These are phyloP conservation scores for Dunaliella salina DNA, from an alignment of 163 green algal species.

Conservation along the genomic window DNA sequence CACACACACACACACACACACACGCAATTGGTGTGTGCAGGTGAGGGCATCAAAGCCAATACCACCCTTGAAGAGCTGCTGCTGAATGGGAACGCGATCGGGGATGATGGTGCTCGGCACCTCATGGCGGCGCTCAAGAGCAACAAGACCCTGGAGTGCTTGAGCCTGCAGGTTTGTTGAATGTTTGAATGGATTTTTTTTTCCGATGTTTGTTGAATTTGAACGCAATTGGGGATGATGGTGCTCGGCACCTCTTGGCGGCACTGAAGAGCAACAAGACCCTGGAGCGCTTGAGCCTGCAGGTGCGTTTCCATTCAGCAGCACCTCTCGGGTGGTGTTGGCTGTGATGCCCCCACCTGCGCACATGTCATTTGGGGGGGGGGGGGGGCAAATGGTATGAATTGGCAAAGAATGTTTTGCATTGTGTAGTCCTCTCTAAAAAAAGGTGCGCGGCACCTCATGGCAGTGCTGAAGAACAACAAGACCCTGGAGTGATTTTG, in stretches of 20 bases:
- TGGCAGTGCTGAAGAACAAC: slow-evolving; percentile 55
- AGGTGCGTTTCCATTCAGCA: too few species aligned
- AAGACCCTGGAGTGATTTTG: slow-evolving; percentile 54
- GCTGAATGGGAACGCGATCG: slow-evolving; percentile 59
- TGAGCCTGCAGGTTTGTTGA: slow-evolving; percentile 46
- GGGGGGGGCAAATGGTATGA: too few species aligned
- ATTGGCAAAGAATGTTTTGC: too few species aligned
- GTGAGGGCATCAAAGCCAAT: slow-evolving; percentile 46
- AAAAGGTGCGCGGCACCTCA: slow-evolving; percentile 57
- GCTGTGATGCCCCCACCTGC: too few species aligned
- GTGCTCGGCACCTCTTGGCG: slow-evolving; percentile 55
- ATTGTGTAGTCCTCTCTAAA: too few species aligned
- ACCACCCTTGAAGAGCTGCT: slow-evolving; percentile 44
- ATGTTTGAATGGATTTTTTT: not conserved
- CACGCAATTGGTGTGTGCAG: too few species aligned
- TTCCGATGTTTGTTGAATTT: not conserved
- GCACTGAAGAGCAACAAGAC: slow-evolving; percentile 50
- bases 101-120: slow-evolving; percentile 54
- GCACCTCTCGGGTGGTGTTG: too few species aligned
- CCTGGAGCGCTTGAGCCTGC: slow-evolving; percentile 58
- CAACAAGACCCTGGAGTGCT: slow-evolving; percentile 57
- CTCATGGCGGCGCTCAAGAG: slow-evolving; percentile 54
- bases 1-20: too few species aligned
- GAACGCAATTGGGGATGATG: slow-evolving; percentile 58
- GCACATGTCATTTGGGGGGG: too few species aligned